These are phyloP conservation scores for Sonneratia caseolaris DNA, from an alignment of 345 rosid genomes.

Conservation along the genomic window DNA sequence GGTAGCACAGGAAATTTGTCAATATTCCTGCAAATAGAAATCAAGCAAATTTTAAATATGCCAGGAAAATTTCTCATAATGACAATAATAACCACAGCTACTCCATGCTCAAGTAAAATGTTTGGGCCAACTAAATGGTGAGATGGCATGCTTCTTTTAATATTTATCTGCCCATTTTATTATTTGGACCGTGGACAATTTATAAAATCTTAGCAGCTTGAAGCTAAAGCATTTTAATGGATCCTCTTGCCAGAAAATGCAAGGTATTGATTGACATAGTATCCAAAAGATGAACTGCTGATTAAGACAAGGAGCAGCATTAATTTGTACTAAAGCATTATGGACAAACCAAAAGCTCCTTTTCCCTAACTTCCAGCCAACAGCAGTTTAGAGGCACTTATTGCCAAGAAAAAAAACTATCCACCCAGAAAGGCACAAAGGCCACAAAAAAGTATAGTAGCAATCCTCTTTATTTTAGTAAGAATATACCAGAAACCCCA, in stretches of 20 bases:
- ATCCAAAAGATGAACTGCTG: not conserved
- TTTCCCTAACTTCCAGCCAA: not conserved
- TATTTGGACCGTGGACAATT: not conserved
- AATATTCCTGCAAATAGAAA: conserved; percentile 34
- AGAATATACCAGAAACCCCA: not conserved
- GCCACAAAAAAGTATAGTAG: not conserved
- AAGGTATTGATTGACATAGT: not conserved
- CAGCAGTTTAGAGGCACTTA: not conserved
- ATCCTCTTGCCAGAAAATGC: not conserved
- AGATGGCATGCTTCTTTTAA: not conserved
- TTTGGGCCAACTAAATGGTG: not conserved
- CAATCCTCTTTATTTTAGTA: too few species aligned
- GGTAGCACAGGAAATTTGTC: conserved; percentile 14
- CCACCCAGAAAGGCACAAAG: not conserved
- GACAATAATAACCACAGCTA: not conserved
- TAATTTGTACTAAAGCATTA: not conserved
- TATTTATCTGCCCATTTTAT: not conserved
- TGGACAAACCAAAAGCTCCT: not conserved
- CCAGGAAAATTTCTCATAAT: not conserved
- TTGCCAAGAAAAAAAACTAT: not conserved
- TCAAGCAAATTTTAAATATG: conserved; percentile 7
- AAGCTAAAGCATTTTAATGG: not conserved
- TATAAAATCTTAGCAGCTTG: not conserved
- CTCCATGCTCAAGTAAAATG: not conserved
- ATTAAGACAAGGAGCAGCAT: not conserved